phyloP scores from a whole-genome alignment of 257 asterid genomes.

The Haberlea rhodopensis region DNA sequence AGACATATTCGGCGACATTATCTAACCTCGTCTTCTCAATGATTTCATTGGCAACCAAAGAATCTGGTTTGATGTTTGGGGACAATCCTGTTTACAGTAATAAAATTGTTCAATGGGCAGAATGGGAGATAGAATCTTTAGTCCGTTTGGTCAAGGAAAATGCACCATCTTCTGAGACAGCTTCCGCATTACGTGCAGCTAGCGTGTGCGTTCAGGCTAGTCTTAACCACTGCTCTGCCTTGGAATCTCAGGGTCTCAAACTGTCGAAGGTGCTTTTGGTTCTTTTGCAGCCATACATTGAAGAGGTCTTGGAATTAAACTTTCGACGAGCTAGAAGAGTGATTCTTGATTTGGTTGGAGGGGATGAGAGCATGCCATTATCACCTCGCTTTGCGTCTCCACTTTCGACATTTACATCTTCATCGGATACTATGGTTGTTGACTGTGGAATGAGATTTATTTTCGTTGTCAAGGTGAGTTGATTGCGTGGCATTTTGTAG shows the following conservation, averaged over 20 bases:
- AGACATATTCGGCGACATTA: conserved; percentile 87
- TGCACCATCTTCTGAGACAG: conserved; percentile 84
- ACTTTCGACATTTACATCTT: conserved; percentile 75
- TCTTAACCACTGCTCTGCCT: conserved; percentile 82
- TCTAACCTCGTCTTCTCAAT: conserved; percentile 86
- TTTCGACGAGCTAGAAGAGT: conserved; percentile 74
- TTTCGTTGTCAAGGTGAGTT: conserved; percentile 75
- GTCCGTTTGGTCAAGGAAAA: conserved; percentile 79
- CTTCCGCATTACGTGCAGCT: conserved; percentile 86
- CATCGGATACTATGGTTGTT: conserved; percentile 79
- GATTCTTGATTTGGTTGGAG: conserved; percentile 77
- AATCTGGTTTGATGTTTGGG: conserved; percentile 78
- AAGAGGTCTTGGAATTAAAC: conserved; percentile 88
- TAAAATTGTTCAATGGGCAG: conserved; percentile 93
- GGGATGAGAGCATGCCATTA: conserved; percentile 67
- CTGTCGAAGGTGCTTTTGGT: conserved; percentile 84
- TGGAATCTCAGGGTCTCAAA: conserved; percentile 82
- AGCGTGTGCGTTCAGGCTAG: conserved; percentile 96
- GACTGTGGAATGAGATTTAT: conserved; percentile 93
- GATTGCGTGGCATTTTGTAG: conserved; percentile 7
- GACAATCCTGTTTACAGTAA: conserved; percentile 81
- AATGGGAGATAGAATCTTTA: conserved; percentile 84
- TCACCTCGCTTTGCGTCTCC: conserved; percentile 99
- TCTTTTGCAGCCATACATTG: conserved; percentile 85
- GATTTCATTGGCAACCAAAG: conserved; percentile 78